Percentiles rank a stretch among this genome's conserved stretches.
Conservation (phyloP, 345 rosid species). For the Diplotaxis tenuifolia region DNA sequence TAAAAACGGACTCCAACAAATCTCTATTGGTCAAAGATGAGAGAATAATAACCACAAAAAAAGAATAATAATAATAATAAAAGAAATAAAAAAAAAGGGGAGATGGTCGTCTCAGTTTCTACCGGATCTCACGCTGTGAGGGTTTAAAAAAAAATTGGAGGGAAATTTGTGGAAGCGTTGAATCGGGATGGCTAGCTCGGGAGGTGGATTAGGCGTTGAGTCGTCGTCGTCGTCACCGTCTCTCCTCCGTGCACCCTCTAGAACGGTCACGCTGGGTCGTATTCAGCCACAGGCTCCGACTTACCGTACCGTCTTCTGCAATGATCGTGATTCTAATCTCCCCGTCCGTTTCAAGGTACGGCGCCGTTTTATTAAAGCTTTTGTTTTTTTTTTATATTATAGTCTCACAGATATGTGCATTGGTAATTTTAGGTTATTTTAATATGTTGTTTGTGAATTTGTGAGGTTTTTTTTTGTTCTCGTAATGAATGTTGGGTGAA, state of each 20-base stretch:
- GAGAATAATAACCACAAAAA: not conserved
- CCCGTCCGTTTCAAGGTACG: conserved; percentile 72
- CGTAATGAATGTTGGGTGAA: not conserved
- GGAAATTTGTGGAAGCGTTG: not conserved
- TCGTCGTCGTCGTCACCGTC: conserved; percentile 38
- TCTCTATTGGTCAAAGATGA: not conserved
- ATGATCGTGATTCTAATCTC: conserved; percentile 82
- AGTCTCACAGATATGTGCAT: too few species aligned
- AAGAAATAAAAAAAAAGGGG: not conserved
- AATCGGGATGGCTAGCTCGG: not conserved
- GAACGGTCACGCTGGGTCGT: conserved; percentile 76
- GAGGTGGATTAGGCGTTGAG: conserved; percentile 24
- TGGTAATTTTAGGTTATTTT: too few species aligned
- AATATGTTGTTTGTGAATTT: not conserved
- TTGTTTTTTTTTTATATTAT: too few species aligned
- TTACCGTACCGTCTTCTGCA: conserved; percentile 79
- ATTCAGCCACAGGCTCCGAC: conserved; percentile 93
- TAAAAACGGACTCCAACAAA: too few species aligned
- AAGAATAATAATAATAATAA: not conserved
- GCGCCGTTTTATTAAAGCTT: not conserved
- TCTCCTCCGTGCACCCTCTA: conserved; percentile 4
- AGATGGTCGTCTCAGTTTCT: not conserved
- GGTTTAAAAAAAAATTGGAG: not conserved
- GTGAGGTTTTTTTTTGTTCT: not conserved
- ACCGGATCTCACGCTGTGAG: not conserved